These are phyloP conservation scores for Eutrema japonicum DNA, from an alignment of 345 rosid genomes.

Conservation along the genomic window DNA sequence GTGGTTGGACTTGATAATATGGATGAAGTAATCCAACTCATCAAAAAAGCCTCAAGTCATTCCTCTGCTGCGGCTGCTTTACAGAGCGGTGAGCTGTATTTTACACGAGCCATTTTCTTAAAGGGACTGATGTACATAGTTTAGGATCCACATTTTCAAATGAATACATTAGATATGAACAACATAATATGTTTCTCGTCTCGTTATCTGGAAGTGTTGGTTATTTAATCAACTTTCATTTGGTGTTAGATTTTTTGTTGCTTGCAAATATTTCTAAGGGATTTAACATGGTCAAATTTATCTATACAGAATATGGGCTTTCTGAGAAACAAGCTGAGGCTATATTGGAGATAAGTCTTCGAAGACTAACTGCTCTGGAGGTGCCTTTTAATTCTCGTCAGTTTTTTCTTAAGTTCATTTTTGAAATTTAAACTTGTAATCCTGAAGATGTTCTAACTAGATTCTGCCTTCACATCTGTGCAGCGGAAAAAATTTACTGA, in stretches of 20 bases:
- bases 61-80: slow-evolving; percentile 70
- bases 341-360: slow-evolving; percentile 76
- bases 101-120: slow-evolving; percentile 17
- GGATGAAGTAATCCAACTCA: slow-evolving; percentile 67
- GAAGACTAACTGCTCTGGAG: slow-evolving; percentile 88
- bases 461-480: slow-evolving; percentile 31
- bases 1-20: slow-evolving; percentile 81
- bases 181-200: neutral
- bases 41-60: slow-evolving; percentile 68
- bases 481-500: slow-evolving; percentile 79
- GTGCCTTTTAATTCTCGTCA: slow-evolving; percentile 42
- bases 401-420: neutral
- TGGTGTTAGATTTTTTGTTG: slow-evolving; percentile 7
- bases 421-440: neutral
- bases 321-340: slow-evolving; percentile 96
- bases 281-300: slow-evolving; percentile 11
- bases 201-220: slow-evolving; percentile 12
- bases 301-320: slow-evolving; percentile 63
- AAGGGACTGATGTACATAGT: slow-evolving; percentile 13
- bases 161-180: slow-evolving; percentile 5
- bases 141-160: slow-evolving; percentile 25
- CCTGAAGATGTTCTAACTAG: slow-evolving; percentile 14
- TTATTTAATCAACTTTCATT: slow-evolving; percentile 9
- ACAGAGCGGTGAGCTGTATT: slow-evolving; percentile 54
- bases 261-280: neutral